These are phyloP conservation scores for Zygosaccharomyces rouxii DNA, from an alignment of 805 yeast species.

Conservation along the genomic window DNA sequence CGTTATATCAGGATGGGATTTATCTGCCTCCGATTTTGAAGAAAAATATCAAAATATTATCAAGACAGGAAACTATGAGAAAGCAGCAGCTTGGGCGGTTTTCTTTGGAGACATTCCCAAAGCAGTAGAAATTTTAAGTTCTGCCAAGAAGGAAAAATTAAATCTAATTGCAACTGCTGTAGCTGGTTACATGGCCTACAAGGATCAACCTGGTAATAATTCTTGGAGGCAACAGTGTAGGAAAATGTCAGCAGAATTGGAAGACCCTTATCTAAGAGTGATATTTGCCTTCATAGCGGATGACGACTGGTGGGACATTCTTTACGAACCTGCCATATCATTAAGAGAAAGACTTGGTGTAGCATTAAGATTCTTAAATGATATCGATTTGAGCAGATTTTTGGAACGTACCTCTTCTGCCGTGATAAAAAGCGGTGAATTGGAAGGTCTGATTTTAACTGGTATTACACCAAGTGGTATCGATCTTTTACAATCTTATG, in stretches of 20 bases:
- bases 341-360: slow-evolving; percentile 85
- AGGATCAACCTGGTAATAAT: slow-evolving; percentile 47
- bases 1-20: slow-evolving; percentile 87
- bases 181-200: slow-evolving; percentile 66
- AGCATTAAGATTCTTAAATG: slow-evolving; percentile 80
- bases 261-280: slow-evolving; percentile 83
- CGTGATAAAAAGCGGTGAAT: slow-evolving; percentile 73
- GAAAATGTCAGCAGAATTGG: slow-evolving; percentile 78
- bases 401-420: slow-evolving; percentile 63
- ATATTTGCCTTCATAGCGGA: slow-evolving; percentile 92
- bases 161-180: slow-evolving; percentile 87
- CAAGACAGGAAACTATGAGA: slow-evolving; percentile 58
- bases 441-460: slow-evolving; percentile 85
- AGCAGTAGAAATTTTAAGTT: slow-evolving; percentile 74
- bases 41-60: slow-evolving; percentile 57
- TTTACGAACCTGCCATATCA: slow-evolving; percentile 86
- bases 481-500: slow-evolving; percentile 77
- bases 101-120: slow-evolving; percentile 82
- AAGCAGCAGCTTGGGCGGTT: slow-evolving; percentile 98
- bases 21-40: slow-evolving; percentile 70
- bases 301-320: slow-evolving; percentile 93
- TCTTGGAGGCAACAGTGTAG: slow-evolving; percentile 95
- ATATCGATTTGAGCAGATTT: slow-evolving; percentile 69
- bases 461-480: slow-evolving; percentile 88
- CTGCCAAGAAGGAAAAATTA: slow-evolving; percentile 66